Base-by-base conservation (phyloP, 1,284 basidiomycete genomes). In the Cronartium quercuum region DNA sequence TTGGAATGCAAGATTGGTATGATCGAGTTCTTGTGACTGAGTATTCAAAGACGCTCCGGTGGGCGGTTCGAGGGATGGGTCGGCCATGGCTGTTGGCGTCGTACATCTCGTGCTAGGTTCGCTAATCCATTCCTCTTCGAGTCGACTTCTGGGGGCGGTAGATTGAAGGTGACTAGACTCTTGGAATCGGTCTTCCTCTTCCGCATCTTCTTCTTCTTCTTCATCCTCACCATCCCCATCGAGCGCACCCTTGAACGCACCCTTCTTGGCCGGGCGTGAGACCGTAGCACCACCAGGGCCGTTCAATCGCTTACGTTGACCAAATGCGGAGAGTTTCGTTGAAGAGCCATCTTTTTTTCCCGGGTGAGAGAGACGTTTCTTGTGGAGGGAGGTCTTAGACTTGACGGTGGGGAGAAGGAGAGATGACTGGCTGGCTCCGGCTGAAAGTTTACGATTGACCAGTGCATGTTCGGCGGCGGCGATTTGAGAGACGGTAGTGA, bases 211-310 rank as follows among this genome's bases (percentile, higher is more conserved):
- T 35, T 62, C 60, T 62, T 62, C 60, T 18, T 62, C 60, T 0
- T 62, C 60, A 7, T 62, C 60, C 37, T 62, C 60, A 13, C 37
- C 60, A 35, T 55, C 37, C 13, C 34, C 21, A 44, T 62, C 57
- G 13, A 63, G 66, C 24, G 66, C 66, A 10, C 66, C 66, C 29
- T 40, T 70, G 60, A 63, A 63, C n/a, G 68, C 60, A 18, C 66
- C 66, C 55, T 40, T 55, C 37, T n/a, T 66, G 6, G 35, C 41
- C 13, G 18, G 24, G 21, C 34, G n/a, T 38, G n/a, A 41, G 10
- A 34, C 40, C 29, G 65, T 7, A 7, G 65, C 15, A 29, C 29
- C 29, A 29, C 29, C 29, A 5, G 51, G n/a, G 2, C 51, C 51
- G 29, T 55, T 55, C 37, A 40, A 41, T 29, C 42, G 40, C 38